phyloP scores from a whole-genome alignment of 192 early-diverging fungal genomes.

The Backusella macrospora region DNA sequence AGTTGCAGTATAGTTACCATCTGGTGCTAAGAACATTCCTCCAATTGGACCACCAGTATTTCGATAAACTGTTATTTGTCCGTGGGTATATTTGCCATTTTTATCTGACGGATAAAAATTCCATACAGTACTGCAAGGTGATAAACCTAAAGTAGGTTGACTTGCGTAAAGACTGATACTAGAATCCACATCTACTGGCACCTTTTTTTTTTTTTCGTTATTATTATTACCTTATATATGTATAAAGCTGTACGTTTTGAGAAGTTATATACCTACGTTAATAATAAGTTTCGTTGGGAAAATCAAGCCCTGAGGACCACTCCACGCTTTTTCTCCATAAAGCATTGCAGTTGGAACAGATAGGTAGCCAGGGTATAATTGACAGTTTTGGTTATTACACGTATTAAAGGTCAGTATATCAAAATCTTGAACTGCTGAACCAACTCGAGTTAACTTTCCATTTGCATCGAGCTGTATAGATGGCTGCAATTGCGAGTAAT shows the following conservation, averaged over 20 bases:
- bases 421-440: background rate
- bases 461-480: background rate
- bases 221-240: too few species aligned
- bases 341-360: background rate
- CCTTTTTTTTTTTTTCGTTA: background rate
- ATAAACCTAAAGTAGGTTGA: background rate
- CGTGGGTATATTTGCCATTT: background rate
- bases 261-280: background rate
- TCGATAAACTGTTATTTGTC: background rate
- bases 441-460: background rate
- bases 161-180: slow-evolving; percentile 2
- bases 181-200: background rate
- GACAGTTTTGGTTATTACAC: background rate
- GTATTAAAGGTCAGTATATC: background rate
- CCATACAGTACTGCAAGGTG: slow-evolving; percentile 1
- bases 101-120: slow-evolving; percentile 19
- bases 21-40: slow-evolving; percentile 11
- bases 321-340: background rate
- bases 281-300: background rate
- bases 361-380: background rate
- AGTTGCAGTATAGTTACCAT: background rate
- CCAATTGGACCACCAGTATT: slow-evolving; percentile 17
- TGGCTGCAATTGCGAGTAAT: background rate
- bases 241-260: too few species aligned
- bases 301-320: background rate